Evolutionary conservation across 2,329 filamentous ascomycete genomes (phyloP), one percentile per base, ranked within the genome.

Genomic region (Podosphaera aphanis): DNA sequence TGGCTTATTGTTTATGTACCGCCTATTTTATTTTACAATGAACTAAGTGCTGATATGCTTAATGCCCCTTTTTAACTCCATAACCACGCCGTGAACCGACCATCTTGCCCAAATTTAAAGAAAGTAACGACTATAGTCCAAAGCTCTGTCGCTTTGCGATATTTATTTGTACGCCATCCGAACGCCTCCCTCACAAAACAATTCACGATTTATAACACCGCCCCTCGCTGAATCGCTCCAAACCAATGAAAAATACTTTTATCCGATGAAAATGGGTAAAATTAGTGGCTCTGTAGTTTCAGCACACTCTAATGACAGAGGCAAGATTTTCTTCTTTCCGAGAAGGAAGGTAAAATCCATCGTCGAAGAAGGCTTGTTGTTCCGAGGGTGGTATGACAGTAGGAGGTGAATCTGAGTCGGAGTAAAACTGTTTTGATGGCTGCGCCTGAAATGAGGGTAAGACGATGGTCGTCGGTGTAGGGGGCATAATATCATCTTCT

Each of bases 401-500:
- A 40, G 55, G 52, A 45, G 56, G 16, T 29, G 27, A 11, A 2
- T 20, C 19, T 31, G 29, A 46, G 51, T 60, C 53, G 43, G 53
- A 47, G 50, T 59, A 58, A 54, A 55, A 61, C 35, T 58, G 58
- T 47, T 64, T 63, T 3, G 63, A 62, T 25, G 61, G 65, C 65
- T 77, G 73, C 54, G 72, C 66, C 40, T 69, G 64, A 57, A 83
- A 80, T 36, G 68, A 63, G 49, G 73, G 66, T 45, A 83, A 63
- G 31, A 68, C 23, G 43, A 51, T 46, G n/a, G 54, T 53, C n/a
- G 58, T 56, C 29, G 58, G 57, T 27, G 58, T 58, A 18, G 77
- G 78, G 6, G 81, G 81, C 73, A 83, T 66, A 42, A 68, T 64
- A 53, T 82, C 77, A 62, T 85, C 80, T 55, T 84, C 79, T 47